Percentiles rank a stretch among this genome's conserved stretches.
Conservation (phyloP, 768 basidiomycete genomes). For the Xerocomellus amylosporus region DNA sequence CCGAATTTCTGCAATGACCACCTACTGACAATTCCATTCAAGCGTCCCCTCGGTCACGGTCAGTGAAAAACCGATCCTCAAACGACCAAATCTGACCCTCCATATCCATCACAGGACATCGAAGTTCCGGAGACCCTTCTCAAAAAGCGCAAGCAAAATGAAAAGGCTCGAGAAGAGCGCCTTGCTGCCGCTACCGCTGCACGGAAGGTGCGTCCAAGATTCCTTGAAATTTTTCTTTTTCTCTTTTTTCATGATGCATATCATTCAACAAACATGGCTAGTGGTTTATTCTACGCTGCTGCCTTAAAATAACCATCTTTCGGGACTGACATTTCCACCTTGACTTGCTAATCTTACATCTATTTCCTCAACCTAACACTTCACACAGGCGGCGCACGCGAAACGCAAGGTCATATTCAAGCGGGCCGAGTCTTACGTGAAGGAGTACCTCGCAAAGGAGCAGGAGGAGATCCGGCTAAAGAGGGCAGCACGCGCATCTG, state of each 20-base stretch:
- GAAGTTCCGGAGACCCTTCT: slow-evolving; percentile 99
- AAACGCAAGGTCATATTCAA: slow-evolving; percentile 99
- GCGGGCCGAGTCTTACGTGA: slow-evolving; percentile 96
- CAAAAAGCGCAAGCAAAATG: slow-evolving; percentile 98
- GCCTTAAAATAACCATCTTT: slow-evolving; percentile 87
- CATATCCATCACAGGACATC: slow-evolving; percentile 55
- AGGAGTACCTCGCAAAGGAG: slow-evolving; percentile 92
- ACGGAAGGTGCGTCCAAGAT: slow-evolving; percentile 68
- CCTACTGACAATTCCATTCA: background rate
- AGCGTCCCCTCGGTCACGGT: slow-evolving; percentile 51
- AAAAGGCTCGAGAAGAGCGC: slow-evolving; percentile 94
- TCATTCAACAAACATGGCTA: slow-evolving; percentile 73
- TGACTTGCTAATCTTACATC: background rate
- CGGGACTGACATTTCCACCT: slow-evolving; percentile 53
- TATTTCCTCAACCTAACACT: slow-evolving; percentile 14
- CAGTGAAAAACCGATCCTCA: slow-evolving; percentile 18
- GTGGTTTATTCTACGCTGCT: slow-evolving; percentile 57
- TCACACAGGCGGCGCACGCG: slow-evolving; percentile 70
- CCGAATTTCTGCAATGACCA: background rate
- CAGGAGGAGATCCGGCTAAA: slow-evolving; percentile 95
- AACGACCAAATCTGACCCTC: slow-evolving; percentile 13
- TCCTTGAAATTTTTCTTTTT: slow-evolving; percentile 17
- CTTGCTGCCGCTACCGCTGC: slow-evolving; percentile 78
- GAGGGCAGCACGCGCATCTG: slow-evolving; percentile 85
- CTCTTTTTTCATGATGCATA: slow-evolving; percentile 72